Evolutionary conservation across 2,329 filamentous ascomycete genomes (phyloP).

Genomic region (Ceratocystis colombiana): DNA sequence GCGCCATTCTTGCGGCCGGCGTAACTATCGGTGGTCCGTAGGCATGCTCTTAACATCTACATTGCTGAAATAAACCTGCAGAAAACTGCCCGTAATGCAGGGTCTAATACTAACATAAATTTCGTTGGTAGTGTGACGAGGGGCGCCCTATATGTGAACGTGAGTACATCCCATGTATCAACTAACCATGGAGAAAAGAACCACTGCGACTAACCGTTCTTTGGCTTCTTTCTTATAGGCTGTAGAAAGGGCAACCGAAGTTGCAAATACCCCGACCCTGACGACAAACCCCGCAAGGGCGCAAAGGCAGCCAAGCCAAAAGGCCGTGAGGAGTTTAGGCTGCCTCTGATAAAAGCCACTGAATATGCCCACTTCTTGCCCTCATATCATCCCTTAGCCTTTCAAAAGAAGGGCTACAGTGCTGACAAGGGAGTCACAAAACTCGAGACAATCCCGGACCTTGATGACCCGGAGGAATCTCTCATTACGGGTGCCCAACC

Average conservation of each 20-base stretch:
- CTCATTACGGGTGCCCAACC: neutral
- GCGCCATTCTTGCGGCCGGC: neutral
- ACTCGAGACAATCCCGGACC: conserved; percentile 47
- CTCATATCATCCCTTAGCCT: neutral
- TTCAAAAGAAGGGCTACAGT: neutral
- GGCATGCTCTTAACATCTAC: neutral
- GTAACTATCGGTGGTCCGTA: neutral
- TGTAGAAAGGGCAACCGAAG: conserved; percentile 87
- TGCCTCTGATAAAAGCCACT: neutral
- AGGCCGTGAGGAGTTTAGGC: conserved; percentile 28
- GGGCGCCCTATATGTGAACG: conserved; percentile 73
- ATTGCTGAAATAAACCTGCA: neutral
- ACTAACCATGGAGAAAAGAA: neutral
- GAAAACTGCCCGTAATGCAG: conserved; percentile 18
- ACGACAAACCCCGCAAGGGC: conserved; percentile 30
- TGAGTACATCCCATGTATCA: conserved; percentile 34
- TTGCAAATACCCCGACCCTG: conserved; percentile 75
- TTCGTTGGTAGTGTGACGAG: conserved; percentile 69
- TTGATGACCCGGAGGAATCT: conserved; percentile 36
- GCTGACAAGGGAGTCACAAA: conserved; percentile 30
- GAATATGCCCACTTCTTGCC: neutral
- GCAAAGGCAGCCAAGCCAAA: conserved; percentile 32
- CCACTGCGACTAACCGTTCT: conserved; percentile 17
- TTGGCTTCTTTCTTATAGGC: conserved; percentile 40
- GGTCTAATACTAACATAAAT: conserved; percentile 28